Conservation (phyloP, 306 rosid genomes). For the Gynostemma pentaphyllum region DNA sequence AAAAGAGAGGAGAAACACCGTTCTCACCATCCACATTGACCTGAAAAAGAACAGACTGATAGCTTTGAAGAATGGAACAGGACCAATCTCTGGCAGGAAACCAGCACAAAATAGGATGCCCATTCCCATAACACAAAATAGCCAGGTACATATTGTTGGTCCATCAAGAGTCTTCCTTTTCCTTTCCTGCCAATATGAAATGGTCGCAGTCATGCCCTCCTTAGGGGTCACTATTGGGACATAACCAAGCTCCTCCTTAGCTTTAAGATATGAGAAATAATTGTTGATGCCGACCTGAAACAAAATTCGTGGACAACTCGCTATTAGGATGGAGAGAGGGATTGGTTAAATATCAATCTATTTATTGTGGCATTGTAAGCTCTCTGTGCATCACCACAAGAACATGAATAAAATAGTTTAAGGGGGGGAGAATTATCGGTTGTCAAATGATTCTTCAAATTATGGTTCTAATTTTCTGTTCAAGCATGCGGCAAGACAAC, state of each 20-base stretch:
- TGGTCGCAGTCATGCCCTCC: slow-evolving; percentile 86
- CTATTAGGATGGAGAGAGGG: background rate
- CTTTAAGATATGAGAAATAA: slow-evolving; percentile 78
- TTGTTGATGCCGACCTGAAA: slow-evolving; percentile 80
- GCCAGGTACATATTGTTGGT: slow-evolving; percentile 61
- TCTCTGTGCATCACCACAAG: background rate
- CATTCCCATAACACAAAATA: slow-evolving; percentile 58
- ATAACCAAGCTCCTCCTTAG: slow-evolving; percentile 81
- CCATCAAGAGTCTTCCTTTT: slow-evolving; percentile 60
- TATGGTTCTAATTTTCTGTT: background rate
- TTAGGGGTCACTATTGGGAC: slow-evolving; percentile 51
- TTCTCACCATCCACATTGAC: slow-evolving; percentile 40
- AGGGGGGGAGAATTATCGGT: background rate
- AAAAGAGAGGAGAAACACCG: slow-evolving; percentile 29
- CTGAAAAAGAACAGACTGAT: slow-evolving; percentile 42
- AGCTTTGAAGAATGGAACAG: slow-evolving; percentile 42
- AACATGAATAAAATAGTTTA: background rate
- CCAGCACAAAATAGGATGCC: slow-evolving; percentile 47
- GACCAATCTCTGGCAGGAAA: slow-evolving; percentile 56
- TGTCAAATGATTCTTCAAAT: background rate
- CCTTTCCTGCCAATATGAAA: slow-evolving; percentile 73
- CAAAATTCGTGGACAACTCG: background rate
- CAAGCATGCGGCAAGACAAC: background rate
- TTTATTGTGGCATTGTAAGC: background rate
- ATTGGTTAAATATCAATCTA: background rate